These are phyloP conservation scores for Lobosporangium transversale DNA, from an alignment of 192 early-diverging fungal genomes.

Conservation along the genomic window DNA sequence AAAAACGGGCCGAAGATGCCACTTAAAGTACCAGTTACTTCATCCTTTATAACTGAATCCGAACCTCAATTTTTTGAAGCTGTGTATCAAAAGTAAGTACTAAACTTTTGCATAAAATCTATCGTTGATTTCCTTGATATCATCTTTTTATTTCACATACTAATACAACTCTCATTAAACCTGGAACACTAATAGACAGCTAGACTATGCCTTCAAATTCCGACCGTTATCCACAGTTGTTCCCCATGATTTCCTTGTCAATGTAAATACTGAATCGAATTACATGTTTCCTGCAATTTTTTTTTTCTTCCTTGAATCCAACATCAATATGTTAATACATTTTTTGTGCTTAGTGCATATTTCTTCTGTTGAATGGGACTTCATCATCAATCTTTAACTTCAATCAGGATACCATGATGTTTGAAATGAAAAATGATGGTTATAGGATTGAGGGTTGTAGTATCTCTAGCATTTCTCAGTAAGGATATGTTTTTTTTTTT, in stretches of 20 bases:
- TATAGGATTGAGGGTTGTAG: slow-evolving; percentile 42
- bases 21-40: slow-evolving; percentile 3
- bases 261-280: slow-evolving; percentile 3
- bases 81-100: slow-evolving; percentile 25
- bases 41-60: slow-evolving; percentile 29
- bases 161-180: not conserved
- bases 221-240: slow-evolving; percentile 4
- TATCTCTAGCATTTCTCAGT: slow-evolving; percentile 16
- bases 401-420: slow-evolving; percentile 10
- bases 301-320: too few species aligned
- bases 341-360: slow-evolving; percentile 8
- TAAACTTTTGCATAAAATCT: too few species aligned
- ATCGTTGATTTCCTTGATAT: not conserved
- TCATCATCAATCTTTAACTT: slow-evolving; percentile 24
- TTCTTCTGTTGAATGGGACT: slow-evolving; percentile 25
- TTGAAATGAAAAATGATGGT: slow-evolving; percentile 10
- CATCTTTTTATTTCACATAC: not conserved
- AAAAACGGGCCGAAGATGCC: slow-evolving; percentile 4
- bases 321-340: too few species aligned
- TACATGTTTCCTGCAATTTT: not conserved
- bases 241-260: slow-evolving; percentile 4
- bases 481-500: too few species aligned
- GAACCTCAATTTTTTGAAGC: slow-evolving; percentile 20
- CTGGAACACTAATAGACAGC: slow-evolving; percentile 1
- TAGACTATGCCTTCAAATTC: slow-evolving; percentile 31